phyloP scores from a whole-genome alignment of 1,139 yeast genomes.

The Magnusiomyces clavatus region DNA sequence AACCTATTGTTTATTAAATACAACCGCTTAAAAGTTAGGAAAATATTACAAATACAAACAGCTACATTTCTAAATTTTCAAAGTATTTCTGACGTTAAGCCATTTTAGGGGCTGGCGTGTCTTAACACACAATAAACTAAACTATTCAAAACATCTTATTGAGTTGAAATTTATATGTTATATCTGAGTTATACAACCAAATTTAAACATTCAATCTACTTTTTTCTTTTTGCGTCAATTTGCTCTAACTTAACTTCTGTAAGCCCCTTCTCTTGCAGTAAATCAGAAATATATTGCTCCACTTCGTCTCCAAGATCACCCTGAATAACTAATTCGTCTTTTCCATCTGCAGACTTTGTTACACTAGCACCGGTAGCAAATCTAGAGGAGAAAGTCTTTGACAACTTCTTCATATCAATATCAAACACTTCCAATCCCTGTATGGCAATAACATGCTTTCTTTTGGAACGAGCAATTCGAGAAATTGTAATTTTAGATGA shows the following conservation, averaged over 20 bases:
- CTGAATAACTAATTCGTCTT: slow-evolving; percentile 85
- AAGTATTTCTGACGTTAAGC: background rate
- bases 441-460: slow-evolving; percentile 81
- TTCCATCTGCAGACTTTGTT: slow-evolving; percentile 85
- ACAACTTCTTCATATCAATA: slow-evolving; percentile 80
- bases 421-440: slow-evolving; percentile 82
- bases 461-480: slow-evolving; percentile 83
- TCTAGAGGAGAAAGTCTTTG: slow-evolving; percentile 87
- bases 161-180: background rate
- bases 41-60: no score
- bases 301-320: slow-evolving; percentile 96
- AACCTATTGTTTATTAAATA: no score
- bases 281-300: slow-evolving; percentile 60
- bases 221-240: slow-evolving; percentile 72
- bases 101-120: background rate
- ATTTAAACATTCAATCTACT: slow-evolving; percentile 38
- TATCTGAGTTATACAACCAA: background rate
- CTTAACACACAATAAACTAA: background rate
- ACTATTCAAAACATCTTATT: background rate
- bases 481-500: slow-evolving; percentile 75
- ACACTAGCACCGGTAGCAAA: slow-evolving; percentile 97
- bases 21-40: no score
- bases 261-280: slow-evolving; percentile 76
- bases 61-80: no score
- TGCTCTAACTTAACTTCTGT: slow-evolving; percentile 82